Evolutionary conservation across 768 basidiomycete genomes (phyloP).

Genomic region (Phlebiopsis flavidoalba): DNA sequence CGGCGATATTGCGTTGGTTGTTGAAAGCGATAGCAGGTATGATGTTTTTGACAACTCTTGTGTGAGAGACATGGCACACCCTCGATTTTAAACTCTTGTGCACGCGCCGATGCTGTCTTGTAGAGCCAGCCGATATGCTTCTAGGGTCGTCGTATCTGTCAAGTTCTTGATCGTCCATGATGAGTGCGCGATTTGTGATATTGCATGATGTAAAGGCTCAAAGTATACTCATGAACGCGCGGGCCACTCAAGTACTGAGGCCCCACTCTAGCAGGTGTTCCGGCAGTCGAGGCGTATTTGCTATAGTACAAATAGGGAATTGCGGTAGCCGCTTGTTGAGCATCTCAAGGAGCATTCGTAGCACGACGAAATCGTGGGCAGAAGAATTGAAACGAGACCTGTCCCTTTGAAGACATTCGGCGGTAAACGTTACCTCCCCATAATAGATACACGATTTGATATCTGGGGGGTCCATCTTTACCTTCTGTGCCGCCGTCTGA

Average conservation of each 20-base stretch:
- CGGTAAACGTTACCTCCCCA: too few species aligned
- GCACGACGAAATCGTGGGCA: constrained; percentile 92
- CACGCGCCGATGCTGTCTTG: constrained; percentile 71
- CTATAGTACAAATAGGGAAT: constrained; percentile 98
- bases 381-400: constrained; percentile 94
- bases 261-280: constrained; percentile 99
- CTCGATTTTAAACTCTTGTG: constrained; percentile 93
- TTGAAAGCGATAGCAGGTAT: constrained; percentile 98
- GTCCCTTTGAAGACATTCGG: constrained; percentile 95
- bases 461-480: constrained; percentile 23
- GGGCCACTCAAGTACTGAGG: constrained; percentile 98
- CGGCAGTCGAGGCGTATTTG: constrained; percentile 95
- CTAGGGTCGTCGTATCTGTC: constrained; percentile 98
- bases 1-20: constrained; percentile 98
- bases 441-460: neutral
- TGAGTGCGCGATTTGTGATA: neutral
- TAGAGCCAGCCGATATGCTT: constrained; percentile 95
- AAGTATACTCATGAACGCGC: constrained; percentile 77
- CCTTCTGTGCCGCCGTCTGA: constrained; percentile 99
- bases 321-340: constrained; percentile 95
- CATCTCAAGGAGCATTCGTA: constrained; percentile 99
- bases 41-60: constrained; percentile 99
- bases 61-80: constrained; percentile 95
- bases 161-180: constrained; percentile 84
- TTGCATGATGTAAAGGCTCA: neutral